A percentile compares a stretch with the other conserved stretches of the same genome.
Conservation (phyloP, 768 basidiomycete species). For the Cubamyces sp. region DNA sequence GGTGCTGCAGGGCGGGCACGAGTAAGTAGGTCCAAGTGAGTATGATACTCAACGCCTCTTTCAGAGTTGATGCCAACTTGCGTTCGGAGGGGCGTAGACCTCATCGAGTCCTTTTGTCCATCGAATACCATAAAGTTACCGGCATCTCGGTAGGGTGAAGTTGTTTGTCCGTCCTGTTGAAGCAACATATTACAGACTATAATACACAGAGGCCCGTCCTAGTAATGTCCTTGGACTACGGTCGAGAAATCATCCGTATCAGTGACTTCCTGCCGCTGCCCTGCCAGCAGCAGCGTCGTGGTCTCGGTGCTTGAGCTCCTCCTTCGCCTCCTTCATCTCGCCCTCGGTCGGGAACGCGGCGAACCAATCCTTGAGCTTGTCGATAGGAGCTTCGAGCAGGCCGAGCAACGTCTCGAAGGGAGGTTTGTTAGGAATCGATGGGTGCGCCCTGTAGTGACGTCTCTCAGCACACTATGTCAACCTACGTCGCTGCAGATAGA, state of each 20-base stretch:
- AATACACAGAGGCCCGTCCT: neutral
- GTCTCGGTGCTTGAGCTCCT: slow-evolving; percentile 38
- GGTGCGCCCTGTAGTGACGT: slow-evolving; percentile 47
- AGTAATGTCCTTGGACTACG: neutral
- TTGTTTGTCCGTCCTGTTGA: too few relatives aligned
- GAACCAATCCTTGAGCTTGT: slow-evolving; percentile 62
- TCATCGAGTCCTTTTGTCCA: too few relatives aligned
- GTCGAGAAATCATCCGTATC: neutral
- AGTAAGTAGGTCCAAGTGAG: too few relatives aligned
- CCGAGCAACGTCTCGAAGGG: slow-evolving; percentile 64
- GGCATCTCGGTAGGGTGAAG: too few relatives aligned
- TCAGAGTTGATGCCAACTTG: too few relatives aligned
- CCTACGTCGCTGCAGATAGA: neutral
- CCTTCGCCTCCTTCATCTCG: slow-evolving; percentile 45
- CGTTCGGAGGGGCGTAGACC: too few relatives aligned
- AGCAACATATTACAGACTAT: neutral
- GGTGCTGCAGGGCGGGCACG: too few relatives aligned
- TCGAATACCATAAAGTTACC: too few relatives aligned
- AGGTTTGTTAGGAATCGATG: slow-evolving; percentile 56
- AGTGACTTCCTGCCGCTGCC: slow-evolving; percentile 3
- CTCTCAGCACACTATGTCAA: neutral
- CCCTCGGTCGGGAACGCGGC: slow-evolving; percentile 57
- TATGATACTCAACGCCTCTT: too few relatives aligned
- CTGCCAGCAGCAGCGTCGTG: slow-evolving; percentile 33
- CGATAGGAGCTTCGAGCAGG: slow-evolving; percentile 57